A percentile compares a stretch with the other conserved stretches of the same genome.
phyloP scores from a whole-genome alignment of 495 filamentous ascomycete genomes.

The Talaromyces liani region DNA sequence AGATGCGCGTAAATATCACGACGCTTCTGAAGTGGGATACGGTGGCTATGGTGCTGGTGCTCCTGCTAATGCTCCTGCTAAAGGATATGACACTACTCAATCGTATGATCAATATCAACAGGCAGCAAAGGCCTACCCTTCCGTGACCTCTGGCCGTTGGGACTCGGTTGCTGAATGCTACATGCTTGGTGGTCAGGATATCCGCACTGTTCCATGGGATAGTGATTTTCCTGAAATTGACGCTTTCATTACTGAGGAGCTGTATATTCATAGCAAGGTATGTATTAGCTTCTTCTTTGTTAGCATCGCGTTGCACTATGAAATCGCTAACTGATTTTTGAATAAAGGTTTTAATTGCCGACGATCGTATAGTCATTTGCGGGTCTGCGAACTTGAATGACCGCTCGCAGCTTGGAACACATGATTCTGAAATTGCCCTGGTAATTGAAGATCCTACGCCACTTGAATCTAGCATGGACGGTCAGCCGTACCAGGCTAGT shows the following conservation, averaged over 20 bases:
- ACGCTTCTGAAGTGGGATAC: constrained; percentile 36
- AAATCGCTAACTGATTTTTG: not conserved
- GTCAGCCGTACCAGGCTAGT: constrained; percentile 58
- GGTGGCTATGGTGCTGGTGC: constrained; percentile 33
- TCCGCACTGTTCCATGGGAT: constrained; percentile 74
- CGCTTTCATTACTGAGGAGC: constrained; percentile 85
- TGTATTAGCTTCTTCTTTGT: constrained; percentile 9
- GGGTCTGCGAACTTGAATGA: constrained; percentile 95
- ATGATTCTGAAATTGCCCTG: constrained; percentile 81
- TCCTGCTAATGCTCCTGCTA: constrained; percentile 23
- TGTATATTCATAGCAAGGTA: constrained; percentile 89
- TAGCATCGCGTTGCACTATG: not conserved
- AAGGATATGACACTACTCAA: constrained; percentile 33
- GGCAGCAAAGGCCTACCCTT: constrained; percentile 41
- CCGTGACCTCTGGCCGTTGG: constrained; percentile 46
- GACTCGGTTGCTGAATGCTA: constrained; percentile 75
- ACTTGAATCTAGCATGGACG: constrained; percentile 64
- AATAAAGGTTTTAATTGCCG: constrained; percentile 71
- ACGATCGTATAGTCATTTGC: constrained; percentile 82
- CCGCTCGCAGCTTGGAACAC: constrained; percentile 79
- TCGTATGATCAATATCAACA: constrained; percentile 60
- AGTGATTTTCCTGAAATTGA: constrained; percentile 64
- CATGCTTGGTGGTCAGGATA: constrained; percentile 73
- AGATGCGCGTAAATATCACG: constrained; percentile 57
- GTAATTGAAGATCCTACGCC: constrained; percentile 70